Conservation (phyloP, 805 yeast species). For the Candida nitratophila region DNA sequence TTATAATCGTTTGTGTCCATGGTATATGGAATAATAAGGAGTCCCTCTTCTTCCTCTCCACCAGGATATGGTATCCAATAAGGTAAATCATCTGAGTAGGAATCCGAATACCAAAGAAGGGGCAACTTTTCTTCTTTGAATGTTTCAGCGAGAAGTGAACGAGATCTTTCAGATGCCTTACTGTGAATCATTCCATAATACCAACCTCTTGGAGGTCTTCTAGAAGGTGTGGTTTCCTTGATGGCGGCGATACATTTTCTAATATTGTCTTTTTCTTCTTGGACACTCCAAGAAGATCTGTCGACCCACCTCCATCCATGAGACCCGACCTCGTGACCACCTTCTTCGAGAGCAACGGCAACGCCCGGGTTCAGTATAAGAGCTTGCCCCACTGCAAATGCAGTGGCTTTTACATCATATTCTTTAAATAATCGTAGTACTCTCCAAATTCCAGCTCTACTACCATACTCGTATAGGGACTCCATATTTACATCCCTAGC, state of each 20-base stretch:
- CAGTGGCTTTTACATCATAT: conserved; percentile 25
- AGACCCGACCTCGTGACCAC: conserved; percentile 31
- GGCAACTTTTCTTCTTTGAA: conserved; percentile 26
- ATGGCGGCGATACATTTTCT: conserved; percentile 22
- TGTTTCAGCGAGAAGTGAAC: conserved; percentile 26
- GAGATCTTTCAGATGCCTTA: conserved; percentile 24
- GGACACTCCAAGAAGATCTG: conserved; percentile 20
- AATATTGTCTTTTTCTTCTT: conserved; percentile 26
- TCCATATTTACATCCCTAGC: conserved; percentile 6
- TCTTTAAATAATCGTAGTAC: conserved; percentile 26
- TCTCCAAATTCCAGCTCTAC: conserved; percentile 14
- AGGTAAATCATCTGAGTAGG: conserved; percentile 31
- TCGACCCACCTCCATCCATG: conserved; percentile 32
- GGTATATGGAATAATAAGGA: conserved; percentile 20
- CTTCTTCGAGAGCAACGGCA: conserved; percentile 27
- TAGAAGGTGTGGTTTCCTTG: conserved; percentile 22
- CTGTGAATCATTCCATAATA: conserved; percentile 26
- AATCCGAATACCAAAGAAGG: conserved; percentile 27
- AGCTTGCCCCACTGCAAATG: conserved; percentile 33
- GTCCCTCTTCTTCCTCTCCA: conserved; percentile 13
- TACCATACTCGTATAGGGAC: conserved; percentile 9
- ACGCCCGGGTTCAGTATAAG: conserved; percentile 26
- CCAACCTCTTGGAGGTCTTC: conserved; percentile 29
- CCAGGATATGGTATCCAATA: conserved; percentile 27
- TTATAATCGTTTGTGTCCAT: conserved; percentile 21